Evolutionary conservation across 1,139 yeast genomes (phyloP), one percentile per base, ranked within the genome.

Genomic region (Saccharomyces hybrid): DNA sequence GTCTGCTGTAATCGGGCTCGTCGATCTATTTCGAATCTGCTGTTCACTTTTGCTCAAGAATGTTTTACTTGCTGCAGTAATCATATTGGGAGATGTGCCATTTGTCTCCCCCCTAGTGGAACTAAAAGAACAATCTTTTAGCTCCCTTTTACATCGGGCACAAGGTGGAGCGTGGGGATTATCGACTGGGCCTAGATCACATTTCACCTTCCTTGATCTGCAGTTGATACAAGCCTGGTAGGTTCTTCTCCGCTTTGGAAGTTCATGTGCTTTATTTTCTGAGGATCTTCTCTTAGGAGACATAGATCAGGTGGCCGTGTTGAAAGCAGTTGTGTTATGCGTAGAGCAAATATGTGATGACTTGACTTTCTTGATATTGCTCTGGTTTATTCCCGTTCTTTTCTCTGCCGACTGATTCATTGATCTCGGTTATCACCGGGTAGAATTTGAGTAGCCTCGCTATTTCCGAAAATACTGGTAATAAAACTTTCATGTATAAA

Each of bases 221-320:
- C 97, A 90, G 70, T 84, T 87, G 52, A 86, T 72, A 64, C 97
- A 90, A 0, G 97, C 97, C 57, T 82, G 78, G 69, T 87, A 90
- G 61, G 85, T 84, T 57, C 97, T 76, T 38, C 74, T 73, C 62
- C 64, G 65, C 46, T 58, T 62, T 6, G 44, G 49, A 8, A 26
- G 20, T 5, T 16, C 26, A 5, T 41, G 41, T 28, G 27, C 31
- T 5, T 38, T 31, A 9, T 31, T 50, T 20, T 47, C 46, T 7
- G 52, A 52, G 28, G 20, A 16, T 34, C 42, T 16, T 14, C 11
- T 34, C 9, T 34, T 34, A 16, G 9, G 9, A 7, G 42, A 16
- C 42, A 34, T 34, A 34, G 9, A 34, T 14, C 11, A 16, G 25
- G 9, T 11, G 9, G 4, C 23, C 3, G 23, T 14, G 20, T 16